Base-by-base conservation (phyloP, 1,139 yeast species). In the Nakaseomyces uthaithaninus region DNA sequence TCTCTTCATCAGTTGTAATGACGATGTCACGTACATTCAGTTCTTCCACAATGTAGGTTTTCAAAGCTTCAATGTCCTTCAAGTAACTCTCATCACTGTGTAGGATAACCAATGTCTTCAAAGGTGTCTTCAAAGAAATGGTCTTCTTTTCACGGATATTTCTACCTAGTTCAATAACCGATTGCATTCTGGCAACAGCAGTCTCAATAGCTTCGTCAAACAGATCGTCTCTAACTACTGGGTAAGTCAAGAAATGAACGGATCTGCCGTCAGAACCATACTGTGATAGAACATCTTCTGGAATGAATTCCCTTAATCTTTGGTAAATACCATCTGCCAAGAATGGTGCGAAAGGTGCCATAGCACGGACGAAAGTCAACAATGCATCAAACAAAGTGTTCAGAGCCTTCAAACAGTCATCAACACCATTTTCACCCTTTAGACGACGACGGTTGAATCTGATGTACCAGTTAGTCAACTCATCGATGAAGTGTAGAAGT, bases 341-440 rank as follows among this genome's bases (percentile, higher is more conserved):
- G 73, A 81, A 93, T 48, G 99, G 99, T 41, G 97, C 87, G 68
- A 93, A 93, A 49, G 99, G 98, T 45, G 98, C 97, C 96, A 93
- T 89, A 36, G 95, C 93, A 63, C 96, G 78, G 36, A 79, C 83
- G 57, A 93, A 77, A 33, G 86, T 86, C 62, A 83, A 82, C 52
- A 89, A 71, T 25, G 94, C 95, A 63, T 86, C 95, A 44, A 86
- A 78, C 62, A 93, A 72, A 16, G 96, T 84, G 67, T 91, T 91
- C 60, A 93, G 75, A 39, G 95, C 95, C 59, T 74, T 74, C 52
- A 77, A 65, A 54, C 96, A 82, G 60, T 93, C 98, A 40, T 79
- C 81, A 40, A 75, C 66, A 47, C 94, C 95, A 44, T 75, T 81
- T 58, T 80, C 87, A 60, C 98, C 97, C 80, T 93, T 93, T 58